Evolutionary conservation across 352 stramenopile species (phyloP), one percentile per base, ranked within the genome.

Genomic region (Aphanomyces stellatus): DNA sequence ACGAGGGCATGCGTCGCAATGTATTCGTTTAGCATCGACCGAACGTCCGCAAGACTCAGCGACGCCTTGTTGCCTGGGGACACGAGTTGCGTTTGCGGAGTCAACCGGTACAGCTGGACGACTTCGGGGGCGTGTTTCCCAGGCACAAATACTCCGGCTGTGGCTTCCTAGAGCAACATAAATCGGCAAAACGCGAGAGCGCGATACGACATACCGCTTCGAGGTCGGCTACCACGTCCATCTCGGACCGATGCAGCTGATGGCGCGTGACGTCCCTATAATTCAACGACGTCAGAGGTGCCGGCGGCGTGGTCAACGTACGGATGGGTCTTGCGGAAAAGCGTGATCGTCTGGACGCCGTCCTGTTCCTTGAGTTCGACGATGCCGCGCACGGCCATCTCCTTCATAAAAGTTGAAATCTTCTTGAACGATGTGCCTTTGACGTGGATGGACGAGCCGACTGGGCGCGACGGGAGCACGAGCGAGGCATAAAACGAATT

Each of bases 351-450:
- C 74, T 92, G 84, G 22, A 95, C 79, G 28, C 86, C 86, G 59
- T 90, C 74, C 24, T 89, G 87, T 35, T 95, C 86, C 41, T 51
- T 70, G 0, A 93, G 69, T 15, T 59, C 55, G 19, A 95, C 28
- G 7, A 93, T 56, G 33, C 79, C 82, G n/a, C 80, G 65, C 0
- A 67, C 49, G 30, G 69, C 72, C 86, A 95, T 93, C 24, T 69
- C 61, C 46, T 80, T 85, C 7, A 95, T 57, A 61, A 93, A 93
- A 11, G 74, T 70, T 0, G 84, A 95, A 3, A 88, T 66, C 65
- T 95, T 91, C 77, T 91, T 92, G 72, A 90, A 89, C 24, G 82
- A 88, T 28, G 73, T 83, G 25, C 86, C 79, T 65, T 95, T 93
- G 40, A 93, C 73, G 35, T 88, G 86, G 49, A 95, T 73, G 11